Evolutionary conservation across 768 basidiomycete genomes (phyloP).

Genomic region (Kwoniella botswanensis): DNA sequence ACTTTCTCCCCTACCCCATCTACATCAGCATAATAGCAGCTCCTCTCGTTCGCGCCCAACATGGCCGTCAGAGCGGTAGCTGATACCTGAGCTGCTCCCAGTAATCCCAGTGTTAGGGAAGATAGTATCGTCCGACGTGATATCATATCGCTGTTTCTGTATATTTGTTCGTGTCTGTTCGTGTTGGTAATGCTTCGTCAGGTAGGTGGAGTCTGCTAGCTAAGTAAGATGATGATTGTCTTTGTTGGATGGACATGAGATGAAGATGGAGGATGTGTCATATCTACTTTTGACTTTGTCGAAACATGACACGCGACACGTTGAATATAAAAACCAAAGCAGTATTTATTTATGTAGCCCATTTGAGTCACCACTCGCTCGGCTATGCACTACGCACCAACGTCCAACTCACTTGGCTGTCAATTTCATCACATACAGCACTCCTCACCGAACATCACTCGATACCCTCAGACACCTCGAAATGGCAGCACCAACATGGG

Average conservation of each 20-base stretch:
- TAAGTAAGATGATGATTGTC: no score
- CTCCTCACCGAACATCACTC: not conserved
- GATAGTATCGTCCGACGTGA: constrained; percentile 15
- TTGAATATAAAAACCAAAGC: not conserved
- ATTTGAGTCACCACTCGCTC: not conserved
- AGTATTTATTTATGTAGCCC: not conserved
- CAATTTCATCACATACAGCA: not conserved
- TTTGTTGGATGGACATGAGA: no score
- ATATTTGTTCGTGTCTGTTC: no score
- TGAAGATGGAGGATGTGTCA: no score
- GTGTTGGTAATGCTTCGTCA: not conserved
- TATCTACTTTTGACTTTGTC: no score
- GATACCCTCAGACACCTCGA: not conserved
- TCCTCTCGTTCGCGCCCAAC: constrained; percentile 58
- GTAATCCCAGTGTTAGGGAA: not conserved
- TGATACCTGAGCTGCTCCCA: constrained; percentile 16
- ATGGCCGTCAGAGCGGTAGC: constrained; percentile 58
- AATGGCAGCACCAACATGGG: constrained; percentile 64
- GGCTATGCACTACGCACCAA: constrained; percentile 3
- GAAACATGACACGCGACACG: constrained; percentile 11
- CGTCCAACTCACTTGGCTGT: not conserved
- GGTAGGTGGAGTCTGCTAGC: not conserved
- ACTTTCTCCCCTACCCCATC: constrained; percentile 72
- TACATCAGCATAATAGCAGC: constrained; percentile 93
- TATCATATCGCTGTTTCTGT: not conserved